Percentiles rank a stretch among this genome's conserved stretches.
Evolutionary conservation across 2,329 filamentous ascomycete species (phyloP).

Genomic region (Pyricularia sp.): DNA sequence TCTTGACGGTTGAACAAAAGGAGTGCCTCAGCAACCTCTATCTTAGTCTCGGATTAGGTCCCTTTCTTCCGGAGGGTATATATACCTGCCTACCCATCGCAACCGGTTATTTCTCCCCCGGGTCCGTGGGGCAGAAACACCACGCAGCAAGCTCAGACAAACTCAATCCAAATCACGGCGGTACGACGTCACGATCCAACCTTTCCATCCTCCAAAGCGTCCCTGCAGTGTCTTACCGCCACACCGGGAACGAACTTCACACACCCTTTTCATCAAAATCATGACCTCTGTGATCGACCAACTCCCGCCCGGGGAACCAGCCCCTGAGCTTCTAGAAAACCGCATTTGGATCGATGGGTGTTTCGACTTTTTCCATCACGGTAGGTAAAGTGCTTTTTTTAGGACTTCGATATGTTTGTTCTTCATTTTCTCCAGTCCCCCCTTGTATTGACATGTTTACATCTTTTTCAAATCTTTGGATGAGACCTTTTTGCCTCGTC

Average conservation of each 20-base stretch:
- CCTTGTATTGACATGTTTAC: neutral
- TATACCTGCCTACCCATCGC: neutral
- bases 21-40: neutral
- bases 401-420: too few species aligned
- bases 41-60: too few species aligned
- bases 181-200: neutral
- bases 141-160: neutral
- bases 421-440: neutral
- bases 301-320: slow-evolving; percentile 34
- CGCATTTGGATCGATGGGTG: slow-evolving; percentile 98
- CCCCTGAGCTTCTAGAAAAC: slow-evolving; percentile 49
- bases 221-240: neutral
- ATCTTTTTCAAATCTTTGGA: neutral
- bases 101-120: neutral
- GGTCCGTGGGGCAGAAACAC: neutral
- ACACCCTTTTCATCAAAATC: slow-evolving; percentile 3
- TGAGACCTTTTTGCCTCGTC: neutral
- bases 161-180: neutral
- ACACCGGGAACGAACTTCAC: neutral
- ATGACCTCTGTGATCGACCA: slow-evolving; percentile 6
- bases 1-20: neutral
- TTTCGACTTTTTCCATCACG: slow-evolving; percentile 98
- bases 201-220: neutral
- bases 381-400: slow-evolving; percentile 42
- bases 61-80: too few species aligned